These are phyloP conservation scores for Lippia alba DNA, from an alignment of 305 asterid genomes.

Conservation along the genomic window DNA sequence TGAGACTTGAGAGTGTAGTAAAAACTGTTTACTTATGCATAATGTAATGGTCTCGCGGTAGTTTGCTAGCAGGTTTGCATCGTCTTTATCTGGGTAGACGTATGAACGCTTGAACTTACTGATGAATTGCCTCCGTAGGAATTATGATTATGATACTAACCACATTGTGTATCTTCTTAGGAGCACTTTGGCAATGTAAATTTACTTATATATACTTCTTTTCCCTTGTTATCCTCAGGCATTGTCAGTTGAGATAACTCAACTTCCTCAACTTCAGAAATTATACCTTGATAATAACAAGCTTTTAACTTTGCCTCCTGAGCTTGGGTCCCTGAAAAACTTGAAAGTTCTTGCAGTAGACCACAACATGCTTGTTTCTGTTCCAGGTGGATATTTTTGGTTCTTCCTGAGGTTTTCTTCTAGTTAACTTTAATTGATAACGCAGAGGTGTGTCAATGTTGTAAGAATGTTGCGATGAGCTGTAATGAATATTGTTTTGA, in stretches of 20 bases:
- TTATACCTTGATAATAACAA: conserved; percentile 90
- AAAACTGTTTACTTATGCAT: neutral
- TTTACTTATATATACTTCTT: conserved; percentile 37
- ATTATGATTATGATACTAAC: conserved; percentile 21
- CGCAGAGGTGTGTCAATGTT: conserved; percentile 7
- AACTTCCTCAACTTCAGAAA: conserved; percentile 89
- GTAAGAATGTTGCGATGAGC: neutral
- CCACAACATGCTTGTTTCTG: conserved; percentile 83
- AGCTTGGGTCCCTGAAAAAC: conserved; percentile 86
- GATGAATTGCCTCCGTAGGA: neutral
- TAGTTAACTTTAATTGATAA: conserved; percentile 15
- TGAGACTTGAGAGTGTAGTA: neutral
- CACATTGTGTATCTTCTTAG: conserved; percentile 22
- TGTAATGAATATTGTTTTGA: neutral
- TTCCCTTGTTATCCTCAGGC: conserved; percentile 51
- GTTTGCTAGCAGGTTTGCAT: conserved; percentile 16
- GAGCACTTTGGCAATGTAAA: conserved; percentile 15
- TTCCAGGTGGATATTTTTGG: conserved; percentile 75
- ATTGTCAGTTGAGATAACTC: conserved; percentile 89
- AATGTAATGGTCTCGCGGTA: neutral
- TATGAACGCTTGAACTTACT: neutral
- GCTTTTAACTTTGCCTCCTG: conserved; percentile 91
- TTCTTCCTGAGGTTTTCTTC: conserved; percentile 16
- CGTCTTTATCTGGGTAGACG: conserved; percentile 1
- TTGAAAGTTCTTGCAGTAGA: conserved; percentile 95